A percentile compares a stretch with the other conserved stretches of the same genome.
These are phyloP conservation scores for Jimgerdemannia flammicorona DNA, from an alignment of 192 early-diverging fungal genomes.

Conservation along the genomic window DNA sequence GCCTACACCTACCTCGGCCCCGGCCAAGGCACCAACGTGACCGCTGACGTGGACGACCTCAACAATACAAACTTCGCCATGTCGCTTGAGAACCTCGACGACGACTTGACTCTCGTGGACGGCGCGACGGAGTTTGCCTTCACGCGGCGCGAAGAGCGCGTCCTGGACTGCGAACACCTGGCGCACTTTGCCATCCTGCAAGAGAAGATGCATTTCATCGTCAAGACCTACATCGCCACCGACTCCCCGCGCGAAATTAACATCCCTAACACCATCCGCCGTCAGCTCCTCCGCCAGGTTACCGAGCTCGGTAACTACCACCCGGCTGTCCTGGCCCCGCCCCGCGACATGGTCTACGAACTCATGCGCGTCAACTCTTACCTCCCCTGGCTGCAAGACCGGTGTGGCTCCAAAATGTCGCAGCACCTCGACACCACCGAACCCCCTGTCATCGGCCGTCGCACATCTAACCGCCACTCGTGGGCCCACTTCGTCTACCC, in stretches of 20 bases:
- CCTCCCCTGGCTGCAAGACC: background rate
- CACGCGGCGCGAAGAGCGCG: background rate
- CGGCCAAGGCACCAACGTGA: background rate
- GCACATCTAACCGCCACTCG: background rate
- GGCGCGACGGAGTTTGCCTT: constrained; percentile 1
- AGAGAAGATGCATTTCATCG: constrained; percentile 20
- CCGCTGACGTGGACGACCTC: background rate
- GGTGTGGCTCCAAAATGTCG: background rate
- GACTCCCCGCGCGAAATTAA: constrained; percentile 35
- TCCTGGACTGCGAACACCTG: constrained; percentile 8
- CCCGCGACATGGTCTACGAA: constrained; percentile 18
- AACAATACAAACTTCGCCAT: background rate
- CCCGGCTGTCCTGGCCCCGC: constrained; percentile 23
- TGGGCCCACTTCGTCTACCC: background rate
- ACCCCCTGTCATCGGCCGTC: background rate
- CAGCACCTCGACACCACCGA: background rate
- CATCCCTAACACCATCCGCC: constrained; percentile 22
- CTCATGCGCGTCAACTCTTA: constrained; percentile 25
- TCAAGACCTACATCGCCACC: constrained; percentile 21
- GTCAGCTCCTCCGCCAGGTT: constrained; percentile 21
- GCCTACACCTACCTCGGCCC: constrained; percentile 10
- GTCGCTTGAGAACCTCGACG: background rate
- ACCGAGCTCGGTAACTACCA: constrained; percentile 18
- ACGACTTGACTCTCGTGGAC: background rate
- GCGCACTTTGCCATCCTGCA: constrained; percentile 20